Evolutionary conservation across 371 early-diverging fungal genomes (phyloP), one percentile per base, ranked within the genome.

Genomic region (Zopfochytrium polystomum): DNA sequence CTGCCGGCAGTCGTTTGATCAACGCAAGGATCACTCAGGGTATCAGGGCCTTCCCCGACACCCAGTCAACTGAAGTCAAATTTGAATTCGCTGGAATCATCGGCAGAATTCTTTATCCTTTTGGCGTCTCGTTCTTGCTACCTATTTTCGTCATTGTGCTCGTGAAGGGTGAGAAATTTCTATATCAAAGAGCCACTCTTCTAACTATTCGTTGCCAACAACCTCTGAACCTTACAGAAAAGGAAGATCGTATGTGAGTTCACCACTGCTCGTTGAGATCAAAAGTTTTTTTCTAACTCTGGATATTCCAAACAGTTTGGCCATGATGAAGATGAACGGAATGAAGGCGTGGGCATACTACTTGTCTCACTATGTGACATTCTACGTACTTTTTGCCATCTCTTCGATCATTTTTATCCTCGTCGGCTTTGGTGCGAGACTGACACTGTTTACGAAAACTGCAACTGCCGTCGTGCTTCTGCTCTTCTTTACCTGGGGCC

Each of bases 251-350:
- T 15, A 83, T 88, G 34, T 52, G 23, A 23, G 48, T 33, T 88
- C 20, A 11, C 27, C 30, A 26, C 38, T 38, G 26, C 26, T 38
- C 52, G 18, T 35, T 30, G 22, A 23, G 23, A 30, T 30, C 23
- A 3, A 5, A 23, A 20, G 27, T 18, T 34, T 27, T 45, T 47
- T 52, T 20, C 18, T 20, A 7, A 11, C 35, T n/a, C n/a, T n/a
- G 31, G 18, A 15, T 29, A 31, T 22, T 25, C 27, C 11, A n/a
- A 33, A 11, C 50, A 62, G 46, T 31, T 49, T 49, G 46, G 60
- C 60, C 20, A 87, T 87, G 86, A 86, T 87, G 86, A 69, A 73
- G 64, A 86, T 87, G 87, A 87, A 87, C 66, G 88, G 88, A 43
- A 71, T 89, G 62, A 85, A 77, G 60, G 52, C 75, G 25, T 67